Conservation (phyloP, 495 filamentous ascomycete species). For the Rusavskia elegans region DNA sequence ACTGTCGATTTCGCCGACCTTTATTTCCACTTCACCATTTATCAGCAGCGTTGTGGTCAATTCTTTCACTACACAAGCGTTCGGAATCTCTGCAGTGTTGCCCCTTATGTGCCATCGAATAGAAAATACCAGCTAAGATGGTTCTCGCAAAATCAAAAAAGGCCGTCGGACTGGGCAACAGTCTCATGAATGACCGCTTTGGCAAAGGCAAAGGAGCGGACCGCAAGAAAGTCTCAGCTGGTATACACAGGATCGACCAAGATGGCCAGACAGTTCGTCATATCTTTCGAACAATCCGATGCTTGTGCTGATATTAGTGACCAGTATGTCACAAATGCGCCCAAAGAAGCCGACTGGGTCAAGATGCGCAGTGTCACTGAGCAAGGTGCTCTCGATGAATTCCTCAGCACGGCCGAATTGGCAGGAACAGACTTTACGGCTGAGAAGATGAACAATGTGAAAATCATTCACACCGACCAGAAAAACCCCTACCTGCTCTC, state of each 20-base stretch:
- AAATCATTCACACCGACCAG: conserved; percentile 92
- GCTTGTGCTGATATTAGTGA: neutral
- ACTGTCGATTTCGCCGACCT: neutral
- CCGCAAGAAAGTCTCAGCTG: conserved; percentile 41
- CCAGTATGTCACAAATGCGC: conserved; percentile 50
- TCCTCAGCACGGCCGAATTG: conserved; percentile 74
- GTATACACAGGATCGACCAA: conserved; percentile 41
- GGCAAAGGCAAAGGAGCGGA: conserved; percentile 72
- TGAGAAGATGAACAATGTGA: conserved; percentile 96
- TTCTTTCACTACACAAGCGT: no score
- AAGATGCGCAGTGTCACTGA: conserved; percentile 99
- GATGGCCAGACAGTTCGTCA: conserved; percentile 34
- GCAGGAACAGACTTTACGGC: conserved; percentile 97
- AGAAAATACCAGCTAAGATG: conserved; percentile 38
- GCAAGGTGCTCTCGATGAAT: conserved; percentile 86
- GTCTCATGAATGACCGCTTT: conserved; percentile 86
- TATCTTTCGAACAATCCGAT: neutral
- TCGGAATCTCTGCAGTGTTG: no score
- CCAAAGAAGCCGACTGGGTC: conserved; percentile 64
- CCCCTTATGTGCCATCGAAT: no score
- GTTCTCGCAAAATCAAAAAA: conserved; percentile 91
- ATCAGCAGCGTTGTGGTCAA: no score
- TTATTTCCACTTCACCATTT: neutral
- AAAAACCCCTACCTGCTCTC: conserved; percentile 89
- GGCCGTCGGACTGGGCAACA: conserved; percentile 78